Evolutionary conservation across 495 filamentous ascomycete species (phyloP).

Genomic region (Annulohypoxylon nitens): DNA sequence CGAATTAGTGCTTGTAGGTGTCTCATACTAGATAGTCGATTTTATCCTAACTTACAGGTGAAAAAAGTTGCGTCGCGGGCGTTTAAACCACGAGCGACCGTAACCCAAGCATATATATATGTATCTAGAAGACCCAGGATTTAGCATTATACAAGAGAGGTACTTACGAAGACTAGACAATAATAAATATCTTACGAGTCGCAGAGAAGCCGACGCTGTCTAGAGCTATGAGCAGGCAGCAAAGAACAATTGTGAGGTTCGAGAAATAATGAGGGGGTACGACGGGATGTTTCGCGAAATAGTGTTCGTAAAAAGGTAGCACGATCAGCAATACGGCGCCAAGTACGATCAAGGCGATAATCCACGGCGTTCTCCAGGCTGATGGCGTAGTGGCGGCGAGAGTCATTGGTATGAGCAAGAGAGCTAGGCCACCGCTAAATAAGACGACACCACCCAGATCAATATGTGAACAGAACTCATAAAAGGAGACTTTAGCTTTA

Average conservation of each 20-base stretch:
- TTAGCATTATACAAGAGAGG: slow-evolving; percentile 4
- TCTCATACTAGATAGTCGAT: not conserved
- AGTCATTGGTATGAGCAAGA: slow-evolving; percentile 53
- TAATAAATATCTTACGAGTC: slow-evolving; percentile 42
- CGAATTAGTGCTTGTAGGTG: slow-evolving; percentile 7
- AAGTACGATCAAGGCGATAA: slow-evolving; percentile 59
- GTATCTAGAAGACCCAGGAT: slow-evolving; percentile 48
- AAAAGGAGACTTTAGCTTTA: slow-evolving; percentile 51
- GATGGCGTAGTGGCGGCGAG: slow-evolving; percentile 53
- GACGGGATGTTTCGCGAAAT: slow-evolving; percentile 58
- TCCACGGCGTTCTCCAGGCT: slow-evolving; percentile 60
- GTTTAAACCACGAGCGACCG: slow-evolving; percentile 57
- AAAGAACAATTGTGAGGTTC: slow-evolving; percentile 57
- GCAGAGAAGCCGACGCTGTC: slow-evolving; percentile 59
- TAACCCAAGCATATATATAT: slow-evolving; percentile 63
- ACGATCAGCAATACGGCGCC: slow-evolving; percentile 53
- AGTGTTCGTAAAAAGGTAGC: slow-evolving; percentile 61
- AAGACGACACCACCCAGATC: slow-evolving; percentile 61
- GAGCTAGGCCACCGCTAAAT: slow-evolving; percentile 55
- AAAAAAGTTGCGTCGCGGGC: slow-evolving; percentile 61
- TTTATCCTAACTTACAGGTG: slow-evolving; percentile 40
- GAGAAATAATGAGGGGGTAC: slow-evolving; percentile 61
- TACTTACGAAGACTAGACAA: not conserved
- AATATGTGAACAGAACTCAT: slow-evolving; percentile 62
- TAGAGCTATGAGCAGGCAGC: slow-evolving; percentile 54